Percentiles rank a stretch among this genome's conserved stretches.
Evolutionary conservation across 1,284 basidiomycete species (phyloP).

Genomic region (Fomitopsis pinicola): DNA sequence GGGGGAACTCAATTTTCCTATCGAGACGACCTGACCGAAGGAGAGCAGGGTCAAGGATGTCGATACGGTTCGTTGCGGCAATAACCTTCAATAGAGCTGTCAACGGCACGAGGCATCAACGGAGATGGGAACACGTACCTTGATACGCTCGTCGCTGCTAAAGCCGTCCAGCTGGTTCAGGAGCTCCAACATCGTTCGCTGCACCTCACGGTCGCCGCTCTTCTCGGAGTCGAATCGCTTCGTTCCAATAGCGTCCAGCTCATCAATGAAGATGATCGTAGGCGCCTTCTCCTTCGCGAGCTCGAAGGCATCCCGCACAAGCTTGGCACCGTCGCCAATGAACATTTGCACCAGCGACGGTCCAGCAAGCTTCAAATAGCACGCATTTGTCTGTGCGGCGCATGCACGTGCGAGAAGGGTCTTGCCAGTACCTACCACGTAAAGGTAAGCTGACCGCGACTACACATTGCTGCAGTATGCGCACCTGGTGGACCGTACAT

Average conservation of each 20-base stretch:
- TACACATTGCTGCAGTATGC: constrained; percentile 13
- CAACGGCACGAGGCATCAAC: constrained; percentile 1
- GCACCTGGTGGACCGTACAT: constrained; percentile 79
- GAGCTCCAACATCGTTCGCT: constrained; percentile 78
- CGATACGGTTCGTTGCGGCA: constrained; percentile 97
- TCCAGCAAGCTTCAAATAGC: constrained; percentile 77
- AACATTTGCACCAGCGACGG: constrained; percentile 82
- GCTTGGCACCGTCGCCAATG: constrained; percentile 79
- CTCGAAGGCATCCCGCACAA: constrained; percentile 76
- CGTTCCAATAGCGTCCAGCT: constrained; percentile 78
- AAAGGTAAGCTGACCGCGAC: background rate
- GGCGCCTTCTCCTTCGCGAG: constrained; percentile 77
- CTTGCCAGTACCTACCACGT: constrained; percentile 63
- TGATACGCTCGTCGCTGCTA: constrained; percentile 94
- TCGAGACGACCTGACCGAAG: constrained; percentile 75
- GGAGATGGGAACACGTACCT: constrained; percentile 46
- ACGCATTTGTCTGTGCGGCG: constrained; percentile 79
- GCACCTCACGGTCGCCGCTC: constrained; percentile 76
- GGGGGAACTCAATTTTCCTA: constrained; percentile 79
- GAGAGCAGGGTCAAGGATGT: constrained; percentile 86
- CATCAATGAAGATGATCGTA: constrained; percentile 81
- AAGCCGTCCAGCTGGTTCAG: constrained; percentile 76
- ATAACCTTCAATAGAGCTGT: constrained; percentile 69
- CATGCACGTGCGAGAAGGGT: constrained; percentile 76
- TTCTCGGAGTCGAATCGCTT: constrained; percentile 81